phyloP scores from a whole-genome alignment of 441 rosid species.

The Erodium texanum region DNA sequence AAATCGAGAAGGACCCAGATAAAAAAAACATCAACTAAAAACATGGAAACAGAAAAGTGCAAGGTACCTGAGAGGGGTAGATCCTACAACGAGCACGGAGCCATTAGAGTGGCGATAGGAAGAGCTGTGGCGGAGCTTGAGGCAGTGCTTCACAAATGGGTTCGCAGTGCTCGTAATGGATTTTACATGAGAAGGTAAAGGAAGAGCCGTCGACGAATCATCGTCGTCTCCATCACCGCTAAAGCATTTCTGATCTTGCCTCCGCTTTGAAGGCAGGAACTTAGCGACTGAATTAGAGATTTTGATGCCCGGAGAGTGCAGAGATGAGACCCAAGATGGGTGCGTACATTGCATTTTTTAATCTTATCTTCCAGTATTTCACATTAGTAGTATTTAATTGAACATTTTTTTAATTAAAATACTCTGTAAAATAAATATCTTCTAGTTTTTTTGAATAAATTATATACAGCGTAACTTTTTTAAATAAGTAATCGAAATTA shows the following conservation, averaged over 20 bases:
- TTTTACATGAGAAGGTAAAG: conserved; percentile 41
- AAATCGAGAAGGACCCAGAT: conserved; percentile 3
- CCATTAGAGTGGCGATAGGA: conserved; percentile 71
- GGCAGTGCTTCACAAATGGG: conserved; percentile 80
- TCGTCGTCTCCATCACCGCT: neutral
- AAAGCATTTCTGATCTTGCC: neutral
- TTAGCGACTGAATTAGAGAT: neutral
- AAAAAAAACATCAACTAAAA: neutral
- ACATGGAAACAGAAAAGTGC: neutral
- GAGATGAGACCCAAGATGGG: neutral
- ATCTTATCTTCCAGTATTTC: too few species aligned
- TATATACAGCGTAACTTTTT: too few species aligned
- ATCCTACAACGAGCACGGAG: conserved; percentile 68
- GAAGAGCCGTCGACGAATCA: conserved; percentile 9
- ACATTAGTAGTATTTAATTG: too few species aligned
- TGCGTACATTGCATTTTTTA: neutral
- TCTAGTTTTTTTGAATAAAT: too few species aligned
- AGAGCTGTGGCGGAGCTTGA: conserved; percentile 66
- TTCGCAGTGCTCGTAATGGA: conserved; percentile 61
- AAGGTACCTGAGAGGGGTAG: conserved; percentile 60
- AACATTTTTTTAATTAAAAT: too few species aligned
- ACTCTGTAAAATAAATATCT: too few species aligned
- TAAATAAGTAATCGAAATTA: too few species aligned
- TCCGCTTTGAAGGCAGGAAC: neutral
- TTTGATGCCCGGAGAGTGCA: neutral